Evolutionary conservation across 345 rosid genomes (phyloP).

Genomic region (Orychophragmus violaceus): DNA sequence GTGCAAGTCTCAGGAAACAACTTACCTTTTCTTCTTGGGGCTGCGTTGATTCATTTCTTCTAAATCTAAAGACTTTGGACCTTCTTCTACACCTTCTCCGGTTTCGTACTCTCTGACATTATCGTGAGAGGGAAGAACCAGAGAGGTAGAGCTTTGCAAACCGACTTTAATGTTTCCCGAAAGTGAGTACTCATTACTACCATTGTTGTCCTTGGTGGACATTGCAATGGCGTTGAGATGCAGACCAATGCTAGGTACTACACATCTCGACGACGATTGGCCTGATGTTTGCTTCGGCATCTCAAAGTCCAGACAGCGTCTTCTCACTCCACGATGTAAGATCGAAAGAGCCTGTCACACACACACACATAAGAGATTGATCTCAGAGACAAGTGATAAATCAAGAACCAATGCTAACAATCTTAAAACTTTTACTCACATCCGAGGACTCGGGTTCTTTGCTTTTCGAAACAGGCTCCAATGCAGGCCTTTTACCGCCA

Average conservation of each 20-base stretch:
- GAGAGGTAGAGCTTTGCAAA: constrained; percentile 30
- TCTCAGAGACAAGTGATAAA: background rate
- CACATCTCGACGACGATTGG: constrained; percentile 38
- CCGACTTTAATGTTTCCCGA: constrained; percentile 33
- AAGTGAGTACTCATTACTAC: constrained; percentile 37
- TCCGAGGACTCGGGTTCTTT: background rate
- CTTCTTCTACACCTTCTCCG: constrained; percentile 30
- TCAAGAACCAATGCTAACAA: background rate
- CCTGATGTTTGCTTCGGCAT: constrained; percentile 22
- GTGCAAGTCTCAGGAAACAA: background rate
- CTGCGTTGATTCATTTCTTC: constrained; percentile 46
- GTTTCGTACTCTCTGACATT: constrained; percentile 42
- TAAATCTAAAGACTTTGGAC: constrained; percentile 19
- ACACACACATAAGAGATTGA: background rate
- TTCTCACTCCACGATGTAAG: constrained; percentile 66
- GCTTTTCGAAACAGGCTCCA: background rate
- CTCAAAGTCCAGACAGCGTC: constrained; percentile 97
- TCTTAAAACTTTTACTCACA: background rate
- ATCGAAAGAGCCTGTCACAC: constrained; percentile 38
- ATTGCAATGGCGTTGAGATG: constrained; percentile 80
- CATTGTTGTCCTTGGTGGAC: constrained; percentile 37
- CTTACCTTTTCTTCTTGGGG: constrained; percentile 75
- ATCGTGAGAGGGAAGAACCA: constrained; percentile 27
- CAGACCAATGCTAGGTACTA: constrained; percentile 85
- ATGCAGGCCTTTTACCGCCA: constrained; percentile 21